Conservation (phyloP, 345 rosid genomes). For the Atalantia buxifolia region DNA sequence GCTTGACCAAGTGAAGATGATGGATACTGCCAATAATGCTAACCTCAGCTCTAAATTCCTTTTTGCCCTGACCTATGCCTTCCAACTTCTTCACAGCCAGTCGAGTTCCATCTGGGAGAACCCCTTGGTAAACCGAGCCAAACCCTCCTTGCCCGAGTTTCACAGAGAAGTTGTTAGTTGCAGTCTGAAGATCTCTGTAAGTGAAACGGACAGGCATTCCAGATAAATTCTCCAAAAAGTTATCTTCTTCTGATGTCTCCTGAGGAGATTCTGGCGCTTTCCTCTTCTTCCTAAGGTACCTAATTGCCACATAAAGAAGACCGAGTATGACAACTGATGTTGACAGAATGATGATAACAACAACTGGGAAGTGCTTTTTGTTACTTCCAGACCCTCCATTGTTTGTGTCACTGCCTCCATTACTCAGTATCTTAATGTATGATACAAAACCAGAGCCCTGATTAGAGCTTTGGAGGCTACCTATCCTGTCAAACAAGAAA, state of each 20-base stretch:
- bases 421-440: slow-evolving; percentile 53
- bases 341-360: slow-evolving; percentile 47
- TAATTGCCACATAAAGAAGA: slow-evolving; percentile 43
- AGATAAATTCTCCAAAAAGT: slow-evolving; percentile 61
- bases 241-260: slow-evolving; percentile 70
- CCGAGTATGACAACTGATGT: slow-evolving; percentile 48
- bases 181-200: slow-evolving; percentile 73
- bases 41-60: slow-evolving; percentile 95
- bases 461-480: slow-evolving; percentile 50
- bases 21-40: slow-evolving; percentile 89
- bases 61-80: slow-evolving; percentile 92
- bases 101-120: slow-evolving; percentile 69
- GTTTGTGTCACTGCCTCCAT: slow-evolving; percentile 16
- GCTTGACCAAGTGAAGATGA: slow-evolving; percentile 83
- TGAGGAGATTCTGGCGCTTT: slow-evolving; percentile 34
- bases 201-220: slow-evolving; percentile 81
- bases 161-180: slow-evolving; percentile 70
- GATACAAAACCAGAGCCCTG: slow-evolving; percentile 40
- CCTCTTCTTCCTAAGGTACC: slow-evolving; percentile 41
- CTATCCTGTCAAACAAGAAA: slow-evolving; percentile 67
- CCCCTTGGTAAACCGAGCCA: slow-evolving; percentile 83
- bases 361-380: slow-evolving; percentile 41
- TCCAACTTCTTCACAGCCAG: slow-evolving; percentile 95
- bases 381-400: slow-evolving; percentile 30
- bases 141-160: slow-evolving; percentile 97